Conservation (phyloP, 2,329 filamentous ascomycete genomes). For the Aspergillus pseudoglaucus region DNA sequence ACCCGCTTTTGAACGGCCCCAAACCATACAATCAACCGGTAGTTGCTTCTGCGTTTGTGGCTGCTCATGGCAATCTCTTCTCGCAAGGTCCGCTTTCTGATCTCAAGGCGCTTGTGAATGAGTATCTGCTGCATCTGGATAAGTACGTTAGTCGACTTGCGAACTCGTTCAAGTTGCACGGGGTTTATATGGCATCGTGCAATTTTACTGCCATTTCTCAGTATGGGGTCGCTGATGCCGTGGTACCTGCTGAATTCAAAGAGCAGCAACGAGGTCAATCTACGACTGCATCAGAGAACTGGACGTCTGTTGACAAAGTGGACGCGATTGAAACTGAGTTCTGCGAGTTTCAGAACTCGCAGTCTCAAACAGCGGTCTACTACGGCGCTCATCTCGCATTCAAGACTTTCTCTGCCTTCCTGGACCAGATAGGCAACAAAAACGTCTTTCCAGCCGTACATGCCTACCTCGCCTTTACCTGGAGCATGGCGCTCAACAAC, state of each 20-base stretch:
- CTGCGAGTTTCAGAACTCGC: slow-evolving; percentile 9
- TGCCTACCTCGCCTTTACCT: slow-evolving; percentile 49
- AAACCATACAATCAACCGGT: slow-evolving; percentile 25
- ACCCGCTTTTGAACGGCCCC: slow-evolving; percentile 41
- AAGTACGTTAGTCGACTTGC: slow-evolving; percentile 43
- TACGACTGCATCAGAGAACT: slow-evolving; percentile 17
- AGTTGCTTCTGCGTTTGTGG: slow-evolving; percentile 47
- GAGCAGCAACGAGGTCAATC: slow-evolving; percentile 8
- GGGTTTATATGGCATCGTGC: slow-evolving; percentile 48
- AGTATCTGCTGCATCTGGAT: slow-evolving; percentile 42
- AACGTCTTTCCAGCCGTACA: slow-evolving; percentile 52
- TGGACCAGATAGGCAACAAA: slow-evolving; percentile 44
- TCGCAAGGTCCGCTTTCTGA: slow-evolving; percentile 25
- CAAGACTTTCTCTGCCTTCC: slow-evolving; percentile 37
- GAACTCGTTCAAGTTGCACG: slow-evolving; percentile 47
- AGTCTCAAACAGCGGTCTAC: slow-evolving; percentile 19
- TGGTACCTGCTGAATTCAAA: slow-evolving; percentile 23
- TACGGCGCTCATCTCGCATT: slow-evolving; percentile 38
- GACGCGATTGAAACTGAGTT: slow-evolving; percentile 10
- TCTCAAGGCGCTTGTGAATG: slow-evolving; percentile 32
- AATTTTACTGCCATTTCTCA: slow-evolving; percentile 52
- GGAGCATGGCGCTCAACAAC: slow-evolving; percentile 33
- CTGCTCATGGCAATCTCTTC: slow-evolving; percentile 48
- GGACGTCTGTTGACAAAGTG: slow-evolving; percentile 11
- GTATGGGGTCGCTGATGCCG: slow-evolving; percentile 42